These are phyloP conservation scores for Opeltia flavorubescens DNA, from an alignment of 495 filamentous ascomycete species.

Conservation along the genomic window DNA sequence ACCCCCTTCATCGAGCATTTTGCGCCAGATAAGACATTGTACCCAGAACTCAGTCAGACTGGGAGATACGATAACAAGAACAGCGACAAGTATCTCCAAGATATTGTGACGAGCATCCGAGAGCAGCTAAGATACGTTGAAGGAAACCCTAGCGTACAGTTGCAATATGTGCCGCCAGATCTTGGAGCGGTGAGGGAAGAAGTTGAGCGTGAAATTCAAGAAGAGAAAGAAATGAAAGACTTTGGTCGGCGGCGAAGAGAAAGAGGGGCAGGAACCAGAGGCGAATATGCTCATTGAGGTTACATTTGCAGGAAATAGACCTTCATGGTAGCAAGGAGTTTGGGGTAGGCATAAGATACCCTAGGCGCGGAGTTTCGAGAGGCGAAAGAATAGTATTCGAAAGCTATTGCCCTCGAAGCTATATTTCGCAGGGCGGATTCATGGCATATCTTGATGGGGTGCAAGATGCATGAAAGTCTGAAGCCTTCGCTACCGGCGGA, in stretches of 20 bases:
- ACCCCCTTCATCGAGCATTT: constrained; percentile 72
- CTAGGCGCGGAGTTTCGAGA: too few relatives aligned
- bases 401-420: too few relatives aligned
- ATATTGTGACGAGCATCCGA: constrained; percentile 56
- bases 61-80: constrained; percentile 66
- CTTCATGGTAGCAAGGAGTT: too few relatives aligned
- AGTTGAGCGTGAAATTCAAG: constrained; percentile 61
- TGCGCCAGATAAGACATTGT: constrained; percentile 60
- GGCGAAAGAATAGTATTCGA: too few relatives aligned
- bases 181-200: constrained; percentile 60
- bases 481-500: too few relatives aligned
- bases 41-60: constrained; percentile 60
- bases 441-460: too few relatives aligned
- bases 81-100: constrained; percentile 54
- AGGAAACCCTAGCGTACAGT: constrained; percentile 75
- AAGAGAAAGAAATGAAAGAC: constrained; percentile 49
- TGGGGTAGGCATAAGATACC: too few relatives aligned
- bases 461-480: too few relatives aligned
- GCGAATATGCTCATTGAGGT: constrained; percentile 28
- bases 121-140: constrained; percentile 81
- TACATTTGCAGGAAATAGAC: too few relatives aligned
- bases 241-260: constrained; percentile 31
- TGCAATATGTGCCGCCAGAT: constrained; percentile 67
- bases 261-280: constrained; percentile 25
- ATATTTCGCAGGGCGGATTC: too few relatives aligned